Evolutionary conservation across 2,329 filamentous ascomycete species (phyloP).

Genomic region (Lecanicillium sp.): DNA sequence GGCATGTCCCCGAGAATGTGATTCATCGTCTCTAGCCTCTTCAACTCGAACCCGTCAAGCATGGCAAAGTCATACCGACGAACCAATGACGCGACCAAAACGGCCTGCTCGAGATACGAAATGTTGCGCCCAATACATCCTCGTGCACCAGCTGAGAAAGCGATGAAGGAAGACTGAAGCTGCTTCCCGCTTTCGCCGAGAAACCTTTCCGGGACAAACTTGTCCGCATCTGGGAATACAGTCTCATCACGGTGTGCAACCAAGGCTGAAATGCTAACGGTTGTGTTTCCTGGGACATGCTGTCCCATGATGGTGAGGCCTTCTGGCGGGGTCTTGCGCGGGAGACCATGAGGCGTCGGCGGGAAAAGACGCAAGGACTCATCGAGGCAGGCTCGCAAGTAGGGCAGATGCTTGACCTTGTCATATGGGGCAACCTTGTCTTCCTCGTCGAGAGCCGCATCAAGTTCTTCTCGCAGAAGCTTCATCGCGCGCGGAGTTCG

Average conservation of each 20-base stretch:
- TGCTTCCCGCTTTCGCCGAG: slow-evolving; percentile 13
- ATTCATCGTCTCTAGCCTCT: too few species aligned
- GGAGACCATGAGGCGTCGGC: slow-evolving; percentile 19
- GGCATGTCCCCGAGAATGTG: too few species aligned
- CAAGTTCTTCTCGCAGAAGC: slow-evolving; percentile 1
- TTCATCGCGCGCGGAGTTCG: too few species aligned
- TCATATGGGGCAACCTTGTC: slow-evolving; percentile 1
- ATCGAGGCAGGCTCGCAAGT: slow-evolving; percentile 6
- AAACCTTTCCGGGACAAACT: slow-evolving; percentile 30
- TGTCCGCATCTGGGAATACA: slow-evolving; percentile 30
- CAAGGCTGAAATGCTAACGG: slow-evolving; percentile 28
- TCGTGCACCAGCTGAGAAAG: slow-evolving; percentile 32
- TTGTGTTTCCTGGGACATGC: slow-evolving; percentile 26
- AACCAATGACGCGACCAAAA: slow-evolving; percentile 32
- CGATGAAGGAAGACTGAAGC: slow-evolving; percentile 28
- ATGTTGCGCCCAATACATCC: slow-evolving; percentile 34
- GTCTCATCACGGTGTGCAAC: slow-evolving; percentile 29
- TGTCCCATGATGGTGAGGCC: slow-evolving; percentile 22
- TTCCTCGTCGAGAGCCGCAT: slow-evolving; percentile 6
- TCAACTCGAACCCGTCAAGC: too few species aligned
- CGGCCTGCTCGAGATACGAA: slow-evolving; percentile 35
- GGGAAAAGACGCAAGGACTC: slow-evolving; percentile 10
- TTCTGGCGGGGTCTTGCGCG: slow-evolving; percentile 18
- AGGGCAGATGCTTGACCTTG: slow-evolving; percentile 5
- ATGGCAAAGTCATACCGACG: slow-evolving; percentile 31